These are phyloP conservation scores for Excoecaria cochinchinensis DNA, from an alignment of 345 rosid species.

Conservation along the genomic window DNA sequence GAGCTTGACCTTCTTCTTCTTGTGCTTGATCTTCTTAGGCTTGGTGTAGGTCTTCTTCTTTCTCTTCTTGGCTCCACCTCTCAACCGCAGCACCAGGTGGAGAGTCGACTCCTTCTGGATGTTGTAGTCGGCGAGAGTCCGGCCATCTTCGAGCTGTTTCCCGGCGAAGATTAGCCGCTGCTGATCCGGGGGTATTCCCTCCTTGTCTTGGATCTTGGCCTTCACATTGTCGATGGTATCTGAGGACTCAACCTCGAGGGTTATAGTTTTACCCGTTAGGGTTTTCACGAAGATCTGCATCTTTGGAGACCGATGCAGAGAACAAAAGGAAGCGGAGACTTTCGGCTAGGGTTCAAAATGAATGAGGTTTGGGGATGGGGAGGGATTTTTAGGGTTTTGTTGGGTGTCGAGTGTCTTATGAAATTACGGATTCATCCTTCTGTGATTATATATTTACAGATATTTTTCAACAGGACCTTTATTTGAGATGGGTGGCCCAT, in stretches of 20 bases:
- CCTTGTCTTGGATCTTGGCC: conserved; percentile 32
- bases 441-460: neutral
- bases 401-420: too few relatives aligned
- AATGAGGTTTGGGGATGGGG: neutral
- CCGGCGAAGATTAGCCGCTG: conserved; percentile 25
- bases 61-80: conserved; percentile 28
- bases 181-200: conserved; percentile 26
- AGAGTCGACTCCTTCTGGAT: conserved; percentile 34
- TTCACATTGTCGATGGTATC: conserved; percentile 32
- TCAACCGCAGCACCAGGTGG: conserved; percentile 23
- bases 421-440: neutral
- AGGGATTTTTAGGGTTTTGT: conserved; percentile 2
- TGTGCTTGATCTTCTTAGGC: conserved; percentile 35
- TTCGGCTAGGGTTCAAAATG: conserved; percentile 6
- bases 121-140: conserved; percentile 25
- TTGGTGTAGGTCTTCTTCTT: conserved; percentile 34
- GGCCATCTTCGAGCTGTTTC: conserved; percentile 30
- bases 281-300: conserved; percentile 36
- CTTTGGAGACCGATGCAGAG: conserved; percentile 7
- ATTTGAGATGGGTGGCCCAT: neutral
- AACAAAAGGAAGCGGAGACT: neutral
- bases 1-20: conserved; percentile 35
- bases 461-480: neutral
- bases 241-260: conserved; percentile 26
- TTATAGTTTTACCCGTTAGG: conserved; percentile 27